These are phyloP conservation scores for Mortierella sp. DNA, from an alignment of 371 early-diverging fungal genomes.

Conservation along the genomic window DNA sequence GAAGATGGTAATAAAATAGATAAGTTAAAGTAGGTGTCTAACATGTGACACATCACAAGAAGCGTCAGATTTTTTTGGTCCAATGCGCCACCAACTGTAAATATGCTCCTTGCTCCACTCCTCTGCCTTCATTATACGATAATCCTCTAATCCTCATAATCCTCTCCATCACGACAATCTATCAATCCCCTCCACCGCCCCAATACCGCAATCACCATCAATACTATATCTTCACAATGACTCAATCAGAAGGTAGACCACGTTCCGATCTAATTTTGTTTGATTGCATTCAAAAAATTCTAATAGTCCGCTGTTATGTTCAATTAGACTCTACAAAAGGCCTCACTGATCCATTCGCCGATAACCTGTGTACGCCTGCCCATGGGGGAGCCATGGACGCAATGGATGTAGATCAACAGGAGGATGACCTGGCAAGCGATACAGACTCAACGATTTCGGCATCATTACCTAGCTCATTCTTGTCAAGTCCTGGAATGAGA, in stretches of 20 bases:
- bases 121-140: background rate
- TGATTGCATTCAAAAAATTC: background rate
- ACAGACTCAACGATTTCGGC: slow-evolving; percentile 29
- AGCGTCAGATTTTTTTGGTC: no score
- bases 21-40: no score
- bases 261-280: background rate
- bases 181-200: no score
- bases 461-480: slow-evolving; percentile 38
- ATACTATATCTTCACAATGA: background rate
- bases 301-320: background rate
- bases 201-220: no score
- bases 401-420: slow-evolving; percentile 35
- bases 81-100: background rate
- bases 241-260: slow-evolving; percentile 4
- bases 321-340: slow-evolving; percentile 8
- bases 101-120: background rate
- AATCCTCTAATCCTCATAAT: no score
- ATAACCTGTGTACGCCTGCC: background rate
- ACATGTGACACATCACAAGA: no score
- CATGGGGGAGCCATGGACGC: background rate
- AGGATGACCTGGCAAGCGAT: slow-evolving; percentile 12
- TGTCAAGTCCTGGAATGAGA: slow-evolving; percentile 9
- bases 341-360: slow-evolving; percentile 5
- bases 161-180: no score
- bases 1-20: no score